Percentiles rank a stretch among this genome's conserved stretches.
Evolutionary conservation across 1,284 basidiomycete species (phyloP).

Genomic region (Cryptococcus amylolentus): DNA sequence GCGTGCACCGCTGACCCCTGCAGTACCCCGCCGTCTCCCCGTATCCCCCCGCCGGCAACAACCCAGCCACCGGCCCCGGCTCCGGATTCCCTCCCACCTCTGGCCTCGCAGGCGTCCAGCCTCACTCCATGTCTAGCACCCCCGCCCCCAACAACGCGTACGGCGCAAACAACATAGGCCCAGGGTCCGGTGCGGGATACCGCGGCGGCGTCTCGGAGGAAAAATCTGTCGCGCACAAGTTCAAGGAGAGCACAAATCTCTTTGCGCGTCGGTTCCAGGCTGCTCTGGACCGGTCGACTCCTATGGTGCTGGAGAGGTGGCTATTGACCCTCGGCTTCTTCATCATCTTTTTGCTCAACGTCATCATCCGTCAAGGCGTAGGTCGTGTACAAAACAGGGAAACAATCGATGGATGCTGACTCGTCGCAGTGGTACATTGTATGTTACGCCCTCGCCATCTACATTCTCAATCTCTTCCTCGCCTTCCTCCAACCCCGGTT

Average conservation of each 20-base stretch:
- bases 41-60: constrained; percentile 17
- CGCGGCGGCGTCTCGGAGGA: constrained; percentile 44
- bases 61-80: constrained; percentile 36
- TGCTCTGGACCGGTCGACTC: constrained; percentile 84
- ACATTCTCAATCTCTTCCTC: constrained; percentile 72
- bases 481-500: constrained; percentile 59
- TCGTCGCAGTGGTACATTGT: constrained; percentile 78
- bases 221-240: constrained; percentile 48
- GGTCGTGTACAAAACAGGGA: constrained; percentile 46
- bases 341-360: constrained; percentile 76
- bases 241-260: constrained; percentile 46
- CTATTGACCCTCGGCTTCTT: constrained; percentile 70
- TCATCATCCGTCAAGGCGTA: constrained; percentile 84
- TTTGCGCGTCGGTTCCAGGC: constrained; percentile 61
- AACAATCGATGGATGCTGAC: not conserved
- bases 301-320: constrained; percentile 86
- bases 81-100: constrained; percentile 48
- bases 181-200: constrained; percentile 18
- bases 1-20: not conserved
- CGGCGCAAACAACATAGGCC: constrained; percentile 7
- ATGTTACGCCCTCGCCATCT: constrained; percentile 76
- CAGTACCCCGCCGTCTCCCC: constrained; percentile 19
- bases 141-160: constrained; percentile 31
- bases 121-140: constrained; percentile 31
- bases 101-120: constrained; percentile 45